Evolutionary conservation across 257 asterid species (phyloP).

Genomic region (Ilex asprella): DNA sequence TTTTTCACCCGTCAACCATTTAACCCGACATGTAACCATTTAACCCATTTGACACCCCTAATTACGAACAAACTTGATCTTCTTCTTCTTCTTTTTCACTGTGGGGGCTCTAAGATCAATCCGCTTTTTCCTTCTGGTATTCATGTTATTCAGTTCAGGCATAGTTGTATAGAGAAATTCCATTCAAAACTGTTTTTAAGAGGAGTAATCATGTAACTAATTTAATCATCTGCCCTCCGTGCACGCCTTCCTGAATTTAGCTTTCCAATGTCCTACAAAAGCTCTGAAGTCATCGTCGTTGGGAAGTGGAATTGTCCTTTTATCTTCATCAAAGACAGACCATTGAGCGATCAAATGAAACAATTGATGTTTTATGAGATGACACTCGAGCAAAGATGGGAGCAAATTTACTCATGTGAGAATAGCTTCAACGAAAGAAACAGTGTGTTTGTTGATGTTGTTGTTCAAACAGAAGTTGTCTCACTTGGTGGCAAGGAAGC

Average conservation of each 20-base stretch:
- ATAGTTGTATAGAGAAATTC: too few species aligned
- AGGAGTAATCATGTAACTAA: too few species aligned
- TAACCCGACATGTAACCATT: too few species aligned
- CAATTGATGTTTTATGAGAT: slow-evolving; percentile 41
- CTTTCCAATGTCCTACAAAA: background rate
- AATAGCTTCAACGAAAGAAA: slow-evolving; percentile 7
- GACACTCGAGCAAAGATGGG: slow-evolving; percentile 63
- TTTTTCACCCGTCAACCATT: too few species aligned
- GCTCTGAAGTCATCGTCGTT: slow-evolving; percentile 16
- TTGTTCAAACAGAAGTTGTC: slow-evolving; percentile 27
- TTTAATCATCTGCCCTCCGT: background rate
- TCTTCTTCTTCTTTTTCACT: too few species aligned
- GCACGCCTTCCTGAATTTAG: slow-evolving; percentile 8
- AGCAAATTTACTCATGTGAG: slow-evolving; percentile 26
- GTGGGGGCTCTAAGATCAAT: too few species aligned
- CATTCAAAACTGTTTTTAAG: too few species aligned
- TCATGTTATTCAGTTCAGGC: too few species aligned
- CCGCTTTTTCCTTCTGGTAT: too few species aligned
- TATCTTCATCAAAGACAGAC: slow-evolving; percentile 50
- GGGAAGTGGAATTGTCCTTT: slow-evolving; percentile 73
- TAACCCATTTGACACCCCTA: too few species aligned
- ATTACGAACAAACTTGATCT: too few species aligned
- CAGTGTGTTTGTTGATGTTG: slow-evolving; percentile 29
- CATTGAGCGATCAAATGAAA: slow-evolving; percentile 33
- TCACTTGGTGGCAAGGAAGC: slow-evolving; percentile 20